Percentiles rank a stretch among this genome's conserved stretches.
Evolutionary conservation across 805 yeast genomes (phyloP).

Genomic region (Wickerhamiella kazuoi): DNA sequence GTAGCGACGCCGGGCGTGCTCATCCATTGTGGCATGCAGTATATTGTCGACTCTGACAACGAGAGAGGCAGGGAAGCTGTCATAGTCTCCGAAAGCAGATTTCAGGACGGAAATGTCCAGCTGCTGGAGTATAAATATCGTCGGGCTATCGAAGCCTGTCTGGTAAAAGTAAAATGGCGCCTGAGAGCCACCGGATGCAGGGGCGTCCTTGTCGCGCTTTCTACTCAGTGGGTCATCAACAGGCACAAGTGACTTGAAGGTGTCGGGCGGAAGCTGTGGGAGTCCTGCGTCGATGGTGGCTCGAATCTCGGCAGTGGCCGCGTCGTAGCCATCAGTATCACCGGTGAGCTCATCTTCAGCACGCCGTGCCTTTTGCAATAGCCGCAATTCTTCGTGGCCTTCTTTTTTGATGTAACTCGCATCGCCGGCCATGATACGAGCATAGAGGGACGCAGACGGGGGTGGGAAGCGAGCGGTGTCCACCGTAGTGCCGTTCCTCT

Average conservation of each 20-base stretch:
- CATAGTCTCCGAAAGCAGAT: conserved; percentile 41
- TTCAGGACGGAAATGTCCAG: conserved; percentile 63
- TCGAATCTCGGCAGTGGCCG: conserved; percentile 7
- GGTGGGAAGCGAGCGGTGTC: background rate
- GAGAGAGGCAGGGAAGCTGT: conserved; percentile 50
- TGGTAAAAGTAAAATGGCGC: conserved; percentile 55
- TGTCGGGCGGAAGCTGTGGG: conserved; percentile 26
- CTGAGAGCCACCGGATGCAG: conserved; percentile 14
- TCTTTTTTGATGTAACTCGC: conserved; percentile 34
- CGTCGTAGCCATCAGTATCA: conserved; percentile 11
- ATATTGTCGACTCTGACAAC: conserved; percentile 52
- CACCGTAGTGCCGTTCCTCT: background rate
- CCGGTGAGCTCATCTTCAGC: conserved; percentile 26
- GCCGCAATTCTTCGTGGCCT: conserved; percentile 40
- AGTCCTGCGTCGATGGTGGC: background rate
- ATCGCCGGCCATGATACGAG: conserved; percentile 57
- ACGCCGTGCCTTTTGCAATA: conserved; percentile 33
- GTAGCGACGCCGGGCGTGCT: conserved; percentile 38
- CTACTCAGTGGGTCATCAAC: background rate
- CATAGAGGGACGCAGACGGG: conserved; percentile 27
- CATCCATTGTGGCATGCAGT: conserved; percentile 44
- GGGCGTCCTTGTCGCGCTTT: background rate
- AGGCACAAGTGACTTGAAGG: conserved; percentile 2
- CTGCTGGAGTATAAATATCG: conserved; percentile 53
- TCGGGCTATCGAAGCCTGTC: conserved; percentile 50